Conservation (phyloP, 2,329 filamentous ascomycete species). For the Aspergillus floridensis region DNA sequence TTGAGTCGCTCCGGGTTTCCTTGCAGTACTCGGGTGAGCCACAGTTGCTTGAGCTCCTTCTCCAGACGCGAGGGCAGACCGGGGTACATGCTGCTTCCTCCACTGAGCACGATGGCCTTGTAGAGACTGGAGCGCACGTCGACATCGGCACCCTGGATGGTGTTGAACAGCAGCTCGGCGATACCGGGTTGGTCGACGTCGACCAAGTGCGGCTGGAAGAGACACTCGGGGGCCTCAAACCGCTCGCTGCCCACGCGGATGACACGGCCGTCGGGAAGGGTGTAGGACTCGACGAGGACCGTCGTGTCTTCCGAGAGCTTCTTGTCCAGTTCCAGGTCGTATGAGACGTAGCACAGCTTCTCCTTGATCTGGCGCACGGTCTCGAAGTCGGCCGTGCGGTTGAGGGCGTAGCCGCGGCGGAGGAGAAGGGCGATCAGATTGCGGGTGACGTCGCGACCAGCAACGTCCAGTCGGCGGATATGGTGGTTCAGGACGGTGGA, state of each 20-base stretch:
- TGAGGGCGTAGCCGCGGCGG: constrained; percentile 91
- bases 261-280: constrained; percentile 89
- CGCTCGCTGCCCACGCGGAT: constrained; percentile 95
- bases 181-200: constrained; percentile 97
- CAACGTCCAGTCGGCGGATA: constrained; percentile 88
- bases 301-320: constrained; percentile 95
- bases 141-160: constrained; percentile 92
- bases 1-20: constrained; percentile 89
- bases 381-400: constrained; percentile 97
- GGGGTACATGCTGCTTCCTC: constrained; percentile 98
- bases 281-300: constrained; percentile 95
- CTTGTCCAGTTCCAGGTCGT: constrained; percentile 95
- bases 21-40: constrained; percentile 85
- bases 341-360: constrained; percentile 99
- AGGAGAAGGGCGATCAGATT: constrained; percentile 94
- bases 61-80: constrained; percentile 90
- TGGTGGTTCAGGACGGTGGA: constrained; percentile 97
- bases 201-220: constrained; percentile 97
- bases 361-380: constrained; percentile 99
- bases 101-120: constrained; percentile 95
- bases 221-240: constrained; percentile 95
- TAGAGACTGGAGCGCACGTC: constrained; percentile 91
- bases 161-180: constrained; percentile 97
- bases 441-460: constrained; percentile 94
- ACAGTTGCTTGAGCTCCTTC: constrained; percentile 98